Evolutionary conservation across 345 rosid species (phyloP), one percentile per base, ranked within the genome.

Genomic region (Salix arbutifolia): DNA sequence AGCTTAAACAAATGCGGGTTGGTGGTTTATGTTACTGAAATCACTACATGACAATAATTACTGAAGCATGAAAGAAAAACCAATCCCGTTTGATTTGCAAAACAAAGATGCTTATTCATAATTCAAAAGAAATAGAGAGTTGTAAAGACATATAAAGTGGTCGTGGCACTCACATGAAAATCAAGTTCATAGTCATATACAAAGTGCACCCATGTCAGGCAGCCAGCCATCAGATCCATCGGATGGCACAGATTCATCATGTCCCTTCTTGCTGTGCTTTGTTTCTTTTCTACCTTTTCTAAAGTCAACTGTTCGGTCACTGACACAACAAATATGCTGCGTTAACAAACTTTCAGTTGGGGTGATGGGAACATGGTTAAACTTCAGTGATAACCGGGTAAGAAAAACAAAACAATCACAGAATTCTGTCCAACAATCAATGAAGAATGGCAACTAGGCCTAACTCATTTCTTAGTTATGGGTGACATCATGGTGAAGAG

Each of bases 151-250:
- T 48, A 48, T 17, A 42, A 42, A 18, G n/a, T 33, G 40, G 69
- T 16, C 10, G 58, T 18, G 68, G 18, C 66, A 74, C 77, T 83
- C 72, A 71, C 83, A 56, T 65, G 16, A 70, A 60, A 38, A 67
- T n/a, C 19, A 60, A 73, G 76, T 70, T 86, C 83, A 92, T 85
- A 90, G 70, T 86, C 82, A 94, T 85, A 92, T 90, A 79, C 96
- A 92, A 74, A 94, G 96, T 28, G 98, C 92, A 78, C 96, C 97
- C 82, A 94, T 77, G 78, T 94, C 92, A 70, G 85, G 91, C 56
- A 85, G 85, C 78, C 82, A 86, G 73, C 82, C 80, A 77, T 86
- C 92, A 66, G 83, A 80, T 83, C 78, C 89, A 66, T 76, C 18
- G 8, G 88, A 72, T 70, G 85, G 79, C 67, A 73, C 67, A 65